Conservation (phyloP, 2,329 filamentous ascomycete species). For the Botrytis porri region DNA sequence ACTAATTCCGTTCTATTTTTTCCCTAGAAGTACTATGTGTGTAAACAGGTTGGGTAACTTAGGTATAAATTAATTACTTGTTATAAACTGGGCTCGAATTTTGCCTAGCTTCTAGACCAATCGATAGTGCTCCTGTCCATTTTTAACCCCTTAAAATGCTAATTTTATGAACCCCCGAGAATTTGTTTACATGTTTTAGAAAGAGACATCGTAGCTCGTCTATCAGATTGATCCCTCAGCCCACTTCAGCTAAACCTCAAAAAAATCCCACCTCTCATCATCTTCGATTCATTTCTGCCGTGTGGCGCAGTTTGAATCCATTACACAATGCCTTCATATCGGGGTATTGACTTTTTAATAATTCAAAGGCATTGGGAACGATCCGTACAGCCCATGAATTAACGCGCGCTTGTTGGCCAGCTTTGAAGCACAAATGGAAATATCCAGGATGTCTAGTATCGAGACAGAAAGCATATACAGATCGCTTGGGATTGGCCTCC, state of each 20-base stretch:
- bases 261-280: background rate
- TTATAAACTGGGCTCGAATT: background rate
- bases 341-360: conserved; percentile 84
- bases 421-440: conserved; percentile 96
- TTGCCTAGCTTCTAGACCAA: background rate
- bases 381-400: conserved; percentile 84
- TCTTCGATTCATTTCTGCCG: conserved; percentile 32
- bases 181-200: conserved; percentile 8
- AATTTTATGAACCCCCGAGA: background rate
- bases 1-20: background rate
- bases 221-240: background rate
- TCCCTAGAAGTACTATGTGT: background rate
- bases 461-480: conserved; percentile 93
- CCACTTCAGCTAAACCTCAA: background rate
- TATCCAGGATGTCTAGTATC: conserved; percentile 89
- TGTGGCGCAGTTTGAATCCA: conserved; percentile 70
- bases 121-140: conserved; percentile 15
- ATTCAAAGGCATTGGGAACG: conserved; percentile 88
- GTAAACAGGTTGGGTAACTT: background rate
- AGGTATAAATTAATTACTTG: conserved; percentile 5
- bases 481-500: conserved; percentile 90
- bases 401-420: conserved; percentile 69
- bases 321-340: conserved; percentile 96
- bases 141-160: conserved; percentile 17
- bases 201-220: conserved; percentile 3